A percentile compares a stretch with the other conserved stretches of the same genome.
These are phyloP conservation scores for Suillus hirtellus DNA, from an alignment of 768 basidiomycete species.

Conservation along the genomic window DNA sequence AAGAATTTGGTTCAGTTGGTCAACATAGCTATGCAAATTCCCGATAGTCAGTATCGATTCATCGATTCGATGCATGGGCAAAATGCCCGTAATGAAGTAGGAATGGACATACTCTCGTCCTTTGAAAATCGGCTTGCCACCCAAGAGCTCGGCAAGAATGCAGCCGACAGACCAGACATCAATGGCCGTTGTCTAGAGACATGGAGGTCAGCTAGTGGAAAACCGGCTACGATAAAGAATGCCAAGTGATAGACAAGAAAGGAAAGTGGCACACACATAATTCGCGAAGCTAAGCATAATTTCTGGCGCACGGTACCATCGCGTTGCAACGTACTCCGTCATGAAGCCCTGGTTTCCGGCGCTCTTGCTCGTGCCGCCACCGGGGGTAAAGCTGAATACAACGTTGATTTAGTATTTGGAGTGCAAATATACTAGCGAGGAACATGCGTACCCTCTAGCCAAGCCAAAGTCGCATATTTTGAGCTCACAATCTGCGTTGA, in stretches of 20 bases:
- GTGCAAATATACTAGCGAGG: not conserved
- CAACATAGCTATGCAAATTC: constrained; percentile 73
- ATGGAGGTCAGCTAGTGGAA: constrained; percentile 17
- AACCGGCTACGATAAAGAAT: not conserved
- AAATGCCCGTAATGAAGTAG: not conserved
- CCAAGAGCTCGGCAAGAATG: constrained; percentile 89
- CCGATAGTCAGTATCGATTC: constrained; percentile 12
- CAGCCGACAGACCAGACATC: constrained; percentile 98
- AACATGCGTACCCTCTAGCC: constrained; percentile 59
- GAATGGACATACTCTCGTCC: constrained; percentile 79
- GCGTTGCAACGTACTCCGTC: constrained; percentile 99
- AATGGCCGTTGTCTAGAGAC: constrained; percentile 76
- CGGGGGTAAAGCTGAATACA: constrained; percentile 63
- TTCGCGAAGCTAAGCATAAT: constrained; percentile 98
- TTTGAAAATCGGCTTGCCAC: constrained; percentile 95
- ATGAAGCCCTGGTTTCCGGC: constrained; percentile 92
- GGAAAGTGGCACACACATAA: constrained; percentile 52
- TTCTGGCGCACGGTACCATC: constrained; percentile 98
- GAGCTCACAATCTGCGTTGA: constrained; percentile 97
- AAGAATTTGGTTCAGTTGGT: constrained; percentile 96
- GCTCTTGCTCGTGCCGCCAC: constrained; percentile 68
- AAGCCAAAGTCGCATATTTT: constrained; percentile 99
- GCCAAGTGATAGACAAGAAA: not conserved
- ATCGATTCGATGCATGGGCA: not conserved
- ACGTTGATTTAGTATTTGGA: not conserved